phyloP scores from a whole-genome alignment of 1,284 basidiomycete species.

The Chalciporus sp. region DNA sequence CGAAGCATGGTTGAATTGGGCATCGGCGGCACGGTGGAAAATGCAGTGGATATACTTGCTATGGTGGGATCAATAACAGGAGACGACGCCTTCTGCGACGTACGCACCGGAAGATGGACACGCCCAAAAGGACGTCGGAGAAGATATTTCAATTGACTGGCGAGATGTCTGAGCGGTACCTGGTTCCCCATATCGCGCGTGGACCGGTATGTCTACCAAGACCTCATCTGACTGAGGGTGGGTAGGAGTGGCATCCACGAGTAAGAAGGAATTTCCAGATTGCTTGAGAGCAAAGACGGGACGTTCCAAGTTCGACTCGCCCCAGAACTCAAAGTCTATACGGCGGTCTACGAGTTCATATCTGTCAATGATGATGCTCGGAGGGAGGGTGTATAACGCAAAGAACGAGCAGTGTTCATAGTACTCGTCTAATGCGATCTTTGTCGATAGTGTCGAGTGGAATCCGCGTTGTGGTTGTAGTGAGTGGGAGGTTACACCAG shows the following conservation, averaged over 20 bases:
- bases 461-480: conserved; percentile 30
- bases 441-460: conserved; percentile 34
- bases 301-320: conserved; percentile 35
- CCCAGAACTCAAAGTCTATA: conserved; percentile 35
- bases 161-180: not conserved
- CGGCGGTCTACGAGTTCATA: conserved; percentile 32
- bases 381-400: conserved; percentile 29
- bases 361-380: conserved; percentile 31
- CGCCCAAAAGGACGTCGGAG: conserved; percentile 35
- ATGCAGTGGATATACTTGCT: conserved; percentile 8
- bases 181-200: conserved; percentile 33
- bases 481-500: conserved; percentile 23
- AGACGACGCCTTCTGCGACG: not conserved
- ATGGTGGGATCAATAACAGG: conserved; percentile 3
- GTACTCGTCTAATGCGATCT: conserved; percentile 14
- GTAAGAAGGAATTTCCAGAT: conserved; percentile 19
- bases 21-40: conserved; percentile 19
- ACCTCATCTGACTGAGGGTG: conserved; percentile 5
- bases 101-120: conserved; percentile 27
- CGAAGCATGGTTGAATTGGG: conserved; percentile 26
- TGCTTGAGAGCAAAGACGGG: conserved; percentile 34
- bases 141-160: conserved; percentile 18
- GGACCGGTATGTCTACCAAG: conserved; percentile 29
- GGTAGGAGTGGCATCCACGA: conserved; percentile 21
- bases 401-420: conserved; percentile 26